Base-by-base conservation (phyloP, 768 basidiomycete species). In the Psilocybe cubensis region DNA sequence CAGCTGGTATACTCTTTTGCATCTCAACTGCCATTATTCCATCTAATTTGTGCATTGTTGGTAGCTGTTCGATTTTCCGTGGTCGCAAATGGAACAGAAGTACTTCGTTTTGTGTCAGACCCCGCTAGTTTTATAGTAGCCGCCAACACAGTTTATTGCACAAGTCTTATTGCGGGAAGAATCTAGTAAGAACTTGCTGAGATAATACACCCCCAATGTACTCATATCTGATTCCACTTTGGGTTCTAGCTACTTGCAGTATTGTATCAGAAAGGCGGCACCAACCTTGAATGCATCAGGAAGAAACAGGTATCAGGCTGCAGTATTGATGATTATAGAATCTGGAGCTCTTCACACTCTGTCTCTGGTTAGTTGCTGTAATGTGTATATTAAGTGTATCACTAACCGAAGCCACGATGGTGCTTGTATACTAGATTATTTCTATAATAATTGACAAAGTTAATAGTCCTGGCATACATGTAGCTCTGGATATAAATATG, bases 141-240 rank as follows among this genome's bases (percentile, higher is more conserved):
- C n/a, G 47, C 47, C 27, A 49, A 49, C 23, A 49, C 47, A 8
- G 18, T 49, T 27, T 49, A 49, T 27, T 49, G 47, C 47, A 49
- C 47, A 20, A 20, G 14, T 28, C 47, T 49, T 10, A 49, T 49
- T 33, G 25, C 47, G 4, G 47, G 47, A 49, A 49, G 47, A 31
- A 49, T 49, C 18, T 49, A 29, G 47, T 33, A 14, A 28, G 29
- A 35, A 35, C 33, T 35, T n/a, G n/a, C n/a, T n/a, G n/a, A n/a
- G n/a, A n/a, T n/a, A n/a, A n/a, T n/a, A n/a, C n/a, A n/a, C n/a
- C n/a, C n/a, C n/a, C n/a, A n/a, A n/a, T n/a, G n/a, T n/a, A n/a
- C n/a, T n/a, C n/a, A n/a, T n/a, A n/a, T n/a, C n/a, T 8, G 9
- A 35, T 35, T 35, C 8, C 33, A 35, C 24, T 23, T 23, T 18